Evolutionary conservation across 2,329 filamentous ascomycete genomes (phyloP), one percentile per base, ranked within the genome.

Genomic region (Fusarium sulawesiense): DNA sequence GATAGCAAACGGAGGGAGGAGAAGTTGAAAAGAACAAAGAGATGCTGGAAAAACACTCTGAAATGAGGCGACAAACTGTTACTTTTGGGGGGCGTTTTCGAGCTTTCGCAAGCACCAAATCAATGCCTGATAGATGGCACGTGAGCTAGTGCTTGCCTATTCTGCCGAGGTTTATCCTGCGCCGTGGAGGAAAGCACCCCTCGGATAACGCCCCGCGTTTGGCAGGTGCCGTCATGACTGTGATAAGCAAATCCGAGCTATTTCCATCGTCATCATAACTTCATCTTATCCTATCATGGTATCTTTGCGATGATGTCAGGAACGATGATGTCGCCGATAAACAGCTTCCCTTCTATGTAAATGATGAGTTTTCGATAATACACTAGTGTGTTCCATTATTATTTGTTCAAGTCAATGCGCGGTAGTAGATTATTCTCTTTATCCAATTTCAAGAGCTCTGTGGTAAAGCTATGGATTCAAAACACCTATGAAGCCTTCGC

Each of bases 91-190:
- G 47, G 41, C 32, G 48, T 49, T 41, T 48, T 57, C 40, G 25
- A 51, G 32, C 65, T 65, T 65, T 64, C 67, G 49, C 65, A 58
- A 50, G 51, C 30, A 49, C 41, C 42, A 23, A 58, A 53, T 44
- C 30, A 56, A 56, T 58, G 56, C 49, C 57, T 64, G 40, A 64
- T 66, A 27, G 44, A 34, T 57, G 50, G 68, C 69, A 71, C 69
- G 69, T 71, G 69, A 71, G 68, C 47, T 60, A 8, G 18, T 6
- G 30, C 25, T 34, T 40, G 29, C 41, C 20, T 20, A n/a, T 55
- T 63, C 25, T 25, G 13, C 69, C 69, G 68, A 32, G 8, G 57
- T 66, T 71, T 72, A 71, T 32, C 68, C 69, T 7, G 29, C 18
- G n/a, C n/a, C 11, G 34, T 12, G 40, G 37, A 64, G 59, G 14